Conservation (phyloP, 768 basidiomycete genomes). For the Tylopilus balloui region DNA sequence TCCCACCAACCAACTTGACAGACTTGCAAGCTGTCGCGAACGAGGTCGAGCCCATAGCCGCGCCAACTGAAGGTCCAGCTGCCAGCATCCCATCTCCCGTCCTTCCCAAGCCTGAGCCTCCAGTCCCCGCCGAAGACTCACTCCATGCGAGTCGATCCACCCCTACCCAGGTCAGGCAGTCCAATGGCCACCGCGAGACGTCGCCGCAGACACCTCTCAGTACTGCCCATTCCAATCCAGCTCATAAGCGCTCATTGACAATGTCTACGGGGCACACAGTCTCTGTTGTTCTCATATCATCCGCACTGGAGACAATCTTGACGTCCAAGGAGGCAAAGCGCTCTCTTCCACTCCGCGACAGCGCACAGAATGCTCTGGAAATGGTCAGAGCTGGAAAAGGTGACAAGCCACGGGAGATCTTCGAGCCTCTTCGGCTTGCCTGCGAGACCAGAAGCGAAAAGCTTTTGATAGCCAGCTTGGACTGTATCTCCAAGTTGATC, state of each 20-base stretch:
- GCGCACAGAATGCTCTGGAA: conserved; percentile 76
- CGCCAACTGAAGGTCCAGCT: not conserved
- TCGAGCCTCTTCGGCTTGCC: conserved; percentile 92
- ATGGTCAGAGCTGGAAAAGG: conserved; percentile 72
- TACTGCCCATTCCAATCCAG: conserved; percentile 14
- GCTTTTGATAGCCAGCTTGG: conserved; percentile 93
- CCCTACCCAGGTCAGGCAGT: conserved; percentile 5
- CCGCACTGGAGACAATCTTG: conserved; percentile 82
- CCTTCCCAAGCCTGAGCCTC: conserved; percentile 1
- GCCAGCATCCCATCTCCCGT: conserved; percentile 9
- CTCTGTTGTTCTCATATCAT: conserved; percentile 75
- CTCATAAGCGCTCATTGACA: conserved; percentile 55
- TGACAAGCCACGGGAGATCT: conserved; percentile 79
- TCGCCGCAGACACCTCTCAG: conserved; percentile 20
- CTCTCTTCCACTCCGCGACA: conserved; percentile 75
- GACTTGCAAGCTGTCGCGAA: conserved; percentile 4
- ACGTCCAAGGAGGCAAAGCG: conserved; percentile 86
- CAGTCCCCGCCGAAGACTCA: conserved; percentile 3
- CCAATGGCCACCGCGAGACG: conserved; percentile 15
- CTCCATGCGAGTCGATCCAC: conserved; percentile 2
- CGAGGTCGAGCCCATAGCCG: not conserved
- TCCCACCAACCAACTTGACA: not conserved
- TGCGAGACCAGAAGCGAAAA: conserved; percentile 94
- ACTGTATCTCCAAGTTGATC: conserved; percentile 96
- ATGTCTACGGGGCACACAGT: conserved; percentile 68